phyloP scores from a whole-genome alignment of 2,329 filamentous ascomycete species.

The Lachnellula arida region DNA sequence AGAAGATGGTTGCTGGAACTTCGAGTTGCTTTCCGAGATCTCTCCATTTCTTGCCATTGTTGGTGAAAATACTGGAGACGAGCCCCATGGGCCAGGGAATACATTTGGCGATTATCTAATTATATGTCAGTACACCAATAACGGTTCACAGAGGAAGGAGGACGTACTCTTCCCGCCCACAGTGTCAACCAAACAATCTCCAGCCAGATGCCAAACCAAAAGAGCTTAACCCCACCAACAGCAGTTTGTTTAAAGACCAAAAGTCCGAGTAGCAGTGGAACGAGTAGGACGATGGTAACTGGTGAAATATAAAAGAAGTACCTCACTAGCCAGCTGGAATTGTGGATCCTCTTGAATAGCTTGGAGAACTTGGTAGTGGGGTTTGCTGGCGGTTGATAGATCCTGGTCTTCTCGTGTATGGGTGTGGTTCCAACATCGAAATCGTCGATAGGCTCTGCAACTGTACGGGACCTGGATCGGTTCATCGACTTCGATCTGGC shows the following conservation, averaged over 20 bases:
- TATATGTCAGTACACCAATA: slow-evolving; percentile 5
- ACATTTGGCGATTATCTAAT: slow-evolving; percentile 56
- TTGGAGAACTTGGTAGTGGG: slow-evolving; percentile 57
- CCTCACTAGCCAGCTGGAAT: slow-evolving; percentile 60
- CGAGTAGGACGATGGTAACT: slow-evolving; percentile 57
- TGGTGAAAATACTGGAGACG: slow-evolving; percentile 69
- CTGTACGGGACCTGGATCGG: slow-evolving; percentile 42
- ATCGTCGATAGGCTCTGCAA: slow-evolving; percentile 57
- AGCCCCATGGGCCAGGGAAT: slow-evolving; percentile 58
- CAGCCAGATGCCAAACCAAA: slow-evolving; percentile 95
- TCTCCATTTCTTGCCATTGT: slow-evolving; percentile 88
- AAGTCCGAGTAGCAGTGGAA: slow-evolving; percentile 63
- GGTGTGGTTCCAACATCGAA: slow-evolving; percentile 52
- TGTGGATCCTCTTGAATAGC: slow-evolving; percentile 60
- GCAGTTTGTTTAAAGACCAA: slow-evolving; percentile 54
- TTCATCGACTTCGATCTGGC: slow-evolving; percentile 36
- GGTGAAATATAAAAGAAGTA: slow-evolving; percentile 70
- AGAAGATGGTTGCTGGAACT: slow-evolving; percentile 77
- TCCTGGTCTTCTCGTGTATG: slow-evolving; percentile 59
- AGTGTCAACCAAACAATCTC: slow-evolving; percentile 89
- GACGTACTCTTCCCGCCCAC: slow-evolving; percentile 64
- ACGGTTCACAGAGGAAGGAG: not conserved
- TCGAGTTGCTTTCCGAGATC: slow-evolving; percentile 84
- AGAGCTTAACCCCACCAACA: slow-evolving; percentile 68
- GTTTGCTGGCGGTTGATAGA: slow-evolving; percentile 61